phyloP scores from a whole-genome alignment of 805 yeast genomes.

The Cyberlindnera japonica region DNA sequence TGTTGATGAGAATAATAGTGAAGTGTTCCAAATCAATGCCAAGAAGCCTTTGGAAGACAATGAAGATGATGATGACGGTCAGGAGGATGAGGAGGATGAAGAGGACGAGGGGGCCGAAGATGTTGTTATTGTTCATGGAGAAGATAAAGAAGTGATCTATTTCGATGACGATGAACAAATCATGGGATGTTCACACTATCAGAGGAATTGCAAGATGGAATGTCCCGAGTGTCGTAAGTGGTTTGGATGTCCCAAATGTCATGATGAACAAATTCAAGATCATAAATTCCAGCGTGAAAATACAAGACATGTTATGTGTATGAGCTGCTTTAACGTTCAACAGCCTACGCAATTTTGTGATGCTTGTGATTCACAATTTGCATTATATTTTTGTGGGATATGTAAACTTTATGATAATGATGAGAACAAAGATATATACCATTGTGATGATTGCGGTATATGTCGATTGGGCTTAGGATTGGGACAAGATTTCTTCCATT shows the following conservation, averaged over 20 bases:
- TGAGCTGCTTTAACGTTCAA: constrained; percentile 76
- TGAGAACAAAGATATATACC: constrained; percentile 76
- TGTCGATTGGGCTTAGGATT: constrained; percentile 87
- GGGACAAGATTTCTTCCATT: constrained; percentile 87
- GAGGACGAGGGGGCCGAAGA: constrained; percentile 17
- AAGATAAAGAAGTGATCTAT: constrained; percentile 48
- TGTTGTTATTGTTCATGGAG: constrained; percentile 38
- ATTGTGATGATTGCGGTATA: constrained; percentile 89
- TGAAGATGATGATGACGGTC: constrained; percentile 21
- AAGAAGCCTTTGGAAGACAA: constrained; percentile 4
- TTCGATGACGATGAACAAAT: constrained; percentile 40
- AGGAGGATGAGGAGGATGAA: constrained; percentile 10
- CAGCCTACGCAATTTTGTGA: constrained; percentile 65
- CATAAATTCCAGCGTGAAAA: constrained; percentile 59
- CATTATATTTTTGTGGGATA: constrained; percentile 69
- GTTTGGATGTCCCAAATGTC: constrained; percentile 84
- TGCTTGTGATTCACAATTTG: constrained; percentile 62
- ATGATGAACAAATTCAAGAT: constrained; percentile 51
- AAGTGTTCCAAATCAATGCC: constrained; percentile 26
- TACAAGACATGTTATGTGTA: constrained; percentile 71
- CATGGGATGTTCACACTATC: constrained; percentile 81
- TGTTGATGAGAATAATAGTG: constrained; percentile 27
- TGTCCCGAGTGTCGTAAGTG: constrained; percentile 73
- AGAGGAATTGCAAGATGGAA: constrained; percentile 76
- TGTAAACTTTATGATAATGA: constrained; percentile 87